Conservation (phyloP, 805 yeast genomes). For the Lipomyces japonicus region DNA sequence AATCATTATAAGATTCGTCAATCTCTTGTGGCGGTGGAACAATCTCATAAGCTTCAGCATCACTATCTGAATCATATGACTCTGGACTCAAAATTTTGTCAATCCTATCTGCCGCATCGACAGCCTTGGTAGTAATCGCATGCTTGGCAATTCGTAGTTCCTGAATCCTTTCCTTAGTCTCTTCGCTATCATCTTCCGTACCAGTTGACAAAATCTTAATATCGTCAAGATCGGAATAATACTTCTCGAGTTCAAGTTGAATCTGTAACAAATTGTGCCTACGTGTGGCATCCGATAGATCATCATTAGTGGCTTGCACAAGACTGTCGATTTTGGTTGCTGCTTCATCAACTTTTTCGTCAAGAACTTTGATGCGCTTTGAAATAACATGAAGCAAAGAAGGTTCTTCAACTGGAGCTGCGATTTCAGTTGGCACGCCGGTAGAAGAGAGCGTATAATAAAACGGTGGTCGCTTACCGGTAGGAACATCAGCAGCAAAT, state of each 20-base stretch:
- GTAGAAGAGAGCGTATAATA: slow-evolving; percentile 20
- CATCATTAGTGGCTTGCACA: neutral
- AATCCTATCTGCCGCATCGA: slow-evolving; percentile 32
- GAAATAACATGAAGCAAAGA: slow-evolving; percentile 1
- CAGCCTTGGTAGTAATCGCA: slow-evolving; percentile 30
- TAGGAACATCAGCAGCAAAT: slow-evolving; percentile 3
- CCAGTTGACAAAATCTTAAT: slow-evolving; percentile 19
- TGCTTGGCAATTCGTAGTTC: slow-evolving; percentile 29
- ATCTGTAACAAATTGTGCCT: slow-evolving; percentile 14
- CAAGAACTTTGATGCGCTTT: neutral
- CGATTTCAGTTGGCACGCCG: neutral
- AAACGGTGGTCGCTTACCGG: slow-evolving; percentile 19
- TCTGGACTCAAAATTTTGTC: slow-evolving; percentile 26
- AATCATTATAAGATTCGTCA: neutral
- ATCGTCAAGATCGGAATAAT: slow-evolving; percentile 31
- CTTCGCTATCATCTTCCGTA: slow-evolving; percentile 16
- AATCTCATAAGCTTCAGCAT: slow-evolving; percentile 15
- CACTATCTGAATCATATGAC: slow-evolving; percentile 2
- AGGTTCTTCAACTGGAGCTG: neutral
- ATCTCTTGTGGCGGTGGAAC: neutral
- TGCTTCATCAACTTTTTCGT: slow-evolving; percentile 3
- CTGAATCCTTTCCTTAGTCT: slow-evolving; percentile 9
- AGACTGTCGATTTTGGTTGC: slow-evolving; percentile 8
- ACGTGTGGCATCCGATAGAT: neutral
- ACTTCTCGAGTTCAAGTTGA: slow-evolving; percentile 28